phyloP scores from a whole-genome alignment of 2,329 filamentous ascomycete genomes.

The Neofusicoccum sp. region DNA sequence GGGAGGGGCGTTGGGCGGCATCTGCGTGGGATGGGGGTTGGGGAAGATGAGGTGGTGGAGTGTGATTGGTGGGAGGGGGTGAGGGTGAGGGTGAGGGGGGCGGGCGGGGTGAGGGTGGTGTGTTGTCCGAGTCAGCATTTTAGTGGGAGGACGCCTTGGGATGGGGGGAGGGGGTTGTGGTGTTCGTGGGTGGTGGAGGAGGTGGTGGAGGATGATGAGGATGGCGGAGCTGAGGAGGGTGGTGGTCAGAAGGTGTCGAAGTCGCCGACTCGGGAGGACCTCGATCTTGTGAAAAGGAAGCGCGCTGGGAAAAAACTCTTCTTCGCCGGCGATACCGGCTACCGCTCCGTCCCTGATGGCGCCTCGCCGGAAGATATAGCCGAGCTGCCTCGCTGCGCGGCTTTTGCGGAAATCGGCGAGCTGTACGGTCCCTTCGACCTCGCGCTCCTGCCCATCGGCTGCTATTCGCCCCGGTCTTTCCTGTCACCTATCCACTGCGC shows the following conservation, averaged over 20 bases:
- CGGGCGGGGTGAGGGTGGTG: slow-evolving; percentile 44
- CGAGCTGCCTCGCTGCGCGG: slow-evolving; percentile 48
- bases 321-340: slow-evolving; percentile 54
- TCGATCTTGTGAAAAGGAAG: not conserved
- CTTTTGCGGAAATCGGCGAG: slow-evolving; percentile 51
- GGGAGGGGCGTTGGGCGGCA: slow-evolving; percentile 44
- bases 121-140: slow-evolving; percentile 54
- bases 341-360: slow-evolving; percentile 41
- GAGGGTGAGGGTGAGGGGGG: slow-evolving; percentile 34
- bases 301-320: slow-evolving; percentile 41
- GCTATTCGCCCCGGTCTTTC: slow-evolving; percentile 49
- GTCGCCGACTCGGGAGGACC: not conserved
- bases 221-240: not conserved
- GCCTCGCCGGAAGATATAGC: slow-evolving; percentile 31
- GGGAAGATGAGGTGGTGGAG: slow-evolving; percentile 46
- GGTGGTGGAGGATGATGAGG: not conserved
- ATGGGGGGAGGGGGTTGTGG: slow-evolving; percentile 49
- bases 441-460: slow-evolving; percentile 52
- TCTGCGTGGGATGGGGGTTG: slow-evolving; percentile 39
- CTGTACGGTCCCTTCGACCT: slow-evolving; percentile 53
- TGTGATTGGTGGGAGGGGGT: slow-evolving; percentile 56
- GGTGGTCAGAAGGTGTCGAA: not conserved
- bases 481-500: slow-evolving; percentile 51
- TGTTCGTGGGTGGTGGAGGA: slow-evolving; percentile 51
- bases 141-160: slow-evolving; percentile 46